Conservation (phyloP, 2,329 filamentous ascomycete species). For the Hypoxylon sp. region DNA sequence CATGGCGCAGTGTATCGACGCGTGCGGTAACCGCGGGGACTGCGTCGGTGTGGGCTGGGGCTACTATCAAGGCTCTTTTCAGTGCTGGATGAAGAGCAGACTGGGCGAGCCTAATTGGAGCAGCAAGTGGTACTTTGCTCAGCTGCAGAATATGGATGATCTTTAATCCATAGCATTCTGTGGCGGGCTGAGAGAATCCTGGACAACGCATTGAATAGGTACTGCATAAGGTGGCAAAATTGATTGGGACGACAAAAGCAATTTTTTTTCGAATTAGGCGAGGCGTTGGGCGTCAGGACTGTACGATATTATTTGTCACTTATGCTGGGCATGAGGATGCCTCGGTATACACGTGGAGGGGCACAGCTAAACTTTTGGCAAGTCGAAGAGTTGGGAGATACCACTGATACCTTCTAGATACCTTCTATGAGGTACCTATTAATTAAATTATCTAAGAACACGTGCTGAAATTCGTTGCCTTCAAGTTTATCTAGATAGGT, state of each 20-base stretch:
- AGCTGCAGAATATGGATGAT: conserved; percentile 37
- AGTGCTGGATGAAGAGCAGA: conserved; percentile 46
- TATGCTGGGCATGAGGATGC: neutral
- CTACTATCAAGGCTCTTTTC: conserved; percentile 24
- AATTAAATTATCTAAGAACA: neutral
- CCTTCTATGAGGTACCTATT: neutral
- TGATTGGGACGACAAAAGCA: neutral
- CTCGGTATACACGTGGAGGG: conserved; percentile 6
- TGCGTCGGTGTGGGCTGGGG: conserved; percentile 48
- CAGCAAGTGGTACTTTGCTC: conserved; percentile 44
- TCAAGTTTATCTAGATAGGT: too few species aligned
- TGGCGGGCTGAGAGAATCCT: too few species aligned
- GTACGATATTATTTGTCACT: conserved; percentile 10
- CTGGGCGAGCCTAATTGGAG: conserved; percentile 44
- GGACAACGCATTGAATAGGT: neutral
- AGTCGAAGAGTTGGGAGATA: conserved; percentile 5
- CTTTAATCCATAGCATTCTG: neutral
- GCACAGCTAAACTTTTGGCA: neutral
- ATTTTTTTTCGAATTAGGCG: conserved; percentile 25
- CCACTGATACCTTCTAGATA: conserved; percentile 1
- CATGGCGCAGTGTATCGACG: conserved; percentile 45
- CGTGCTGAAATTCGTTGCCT: neutral
- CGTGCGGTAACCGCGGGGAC: conserved; percentile 28
- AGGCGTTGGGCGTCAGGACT: conserved; percentile 29
- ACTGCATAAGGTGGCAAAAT: neutral